These are phyloP conservation scores for Obelidium mucronatum DNA, from an alignment of 192 early-diverging fungal genomes.

Conservation along the genomic window DNA sequence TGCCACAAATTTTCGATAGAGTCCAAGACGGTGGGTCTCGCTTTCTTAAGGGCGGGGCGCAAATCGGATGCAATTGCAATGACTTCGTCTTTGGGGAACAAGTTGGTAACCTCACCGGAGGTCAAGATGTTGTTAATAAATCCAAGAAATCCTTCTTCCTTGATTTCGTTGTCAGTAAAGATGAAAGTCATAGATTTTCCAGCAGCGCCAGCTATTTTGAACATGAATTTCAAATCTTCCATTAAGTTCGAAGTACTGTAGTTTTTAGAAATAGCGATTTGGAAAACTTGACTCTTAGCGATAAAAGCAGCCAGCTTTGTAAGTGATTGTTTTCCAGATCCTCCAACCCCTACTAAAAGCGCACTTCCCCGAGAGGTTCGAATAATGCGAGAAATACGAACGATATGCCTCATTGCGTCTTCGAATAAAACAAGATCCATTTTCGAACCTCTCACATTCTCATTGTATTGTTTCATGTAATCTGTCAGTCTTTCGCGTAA, in stretches of 20 bases:
- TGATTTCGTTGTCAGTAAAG: constrained; percentile 73
- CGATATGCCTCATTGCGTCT: constrained; percentile 73
- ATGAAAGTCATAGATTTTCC: constrained; percentile 69
- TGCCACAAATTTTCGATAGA: constrained; percentile 72
- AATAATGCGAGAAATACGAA: constrained; percentile 69
- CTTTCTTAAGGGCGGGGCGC: constrained; percentile 64
- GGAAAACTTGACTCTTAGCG: constrained; percentile 69
- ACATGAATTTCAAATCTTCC: constrained; percentile 76
- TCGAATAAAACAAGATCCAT: constrained; percentile 75
- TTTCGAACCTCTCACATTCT: constrained; percentile 63
- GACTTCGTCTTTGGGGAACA: constrained; percentile 72
- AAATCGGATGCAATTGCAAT: constrained; percentile 64
- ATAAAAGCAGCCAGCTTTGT: constrained; percentile 70
- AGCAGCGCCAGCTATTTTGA: constrained; percentile 66
- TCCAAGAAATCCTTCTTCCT: constrained; percentile 69
- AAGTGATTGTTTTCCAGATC: constrained; percentile 72
- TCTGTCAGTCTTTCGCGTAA: constrained; percentile 58
- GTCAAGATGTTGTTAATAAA: constrained; percentile 73
- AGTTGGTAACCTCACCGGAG: constrained; percentile 69
- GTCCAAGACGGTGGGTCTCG: constrained; percentile 62
- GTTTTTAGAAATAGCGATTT: constrained; percentile 70
- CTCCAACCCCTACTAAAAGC: constrained; percentile 69
- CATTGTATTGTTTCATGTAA: constrained; percentile 72
- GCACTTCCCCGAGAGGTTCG: constrained; percentile 68
- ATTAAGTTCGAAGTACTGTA: constrained; percentile 66